phyloP scores from a whole-genome alignment of 1,139 yeast genomes.

The Lodderomyces oxycetoniae region DNA sequence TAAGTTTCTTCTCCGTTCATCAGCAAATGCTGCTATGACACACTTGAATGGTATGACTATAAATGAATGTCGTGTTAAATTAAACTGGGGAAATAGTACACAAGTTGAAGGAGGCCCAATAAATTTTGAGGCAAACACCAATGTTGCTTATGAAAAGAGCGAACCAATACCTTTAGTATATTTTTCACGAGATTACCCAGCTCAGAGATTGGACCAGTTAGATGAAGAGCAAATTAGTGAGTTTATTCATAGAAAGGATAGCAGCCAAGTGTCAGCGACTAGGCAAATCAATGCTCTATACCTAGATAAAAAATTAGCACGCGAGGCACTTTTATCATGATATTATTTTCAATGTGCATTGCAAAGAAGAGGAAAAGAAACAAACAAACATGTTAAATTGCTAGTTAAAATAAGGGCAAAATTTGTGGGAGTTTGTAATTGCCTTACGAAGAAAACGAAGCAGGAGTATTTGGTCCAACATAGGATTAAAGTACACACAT shows the following conservation, averaged over 20 bases:
- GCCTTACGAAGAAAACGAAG: too few species aligned
- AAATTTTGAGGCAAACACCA: constrained; percentile 10
- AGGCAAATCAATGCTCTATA: constrained; percentile 17
- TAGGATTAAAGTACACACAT: too few species aligned
- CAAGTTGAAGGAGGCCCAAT: constrained; percentile 6
- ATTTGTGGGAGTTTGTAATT: too few species aligned
- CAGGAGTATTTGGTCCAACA: too few species aligned
- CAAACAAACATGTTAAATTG: too few species aligned
- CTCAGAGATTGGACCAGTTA: constrained; percentile 19
- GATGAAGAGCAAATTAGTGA: constrained; percentile 12
- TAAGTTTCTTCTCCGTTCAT: constrained; percentile 26
- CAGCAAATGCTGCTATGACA: constrained; percentile 36
- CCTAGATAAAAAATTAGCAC: constrained; percentile 13
- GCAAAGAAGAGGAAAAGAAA: too few species aligned
- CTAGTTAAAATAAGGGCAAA: too few species aligned
- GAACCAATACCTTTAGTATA: constrained; percentile 19
- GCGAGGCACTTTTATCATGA: constrained; percentile 1
- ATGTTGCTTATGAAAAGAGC: constrained; percentile 14
- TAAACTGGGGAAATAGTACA: constrained; percentile 31
- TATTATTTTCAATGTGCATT: too few species aligned
- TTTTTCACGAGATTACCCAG: constrained; percentile 14
- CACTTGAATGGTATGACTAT: constrained; percentile 29
- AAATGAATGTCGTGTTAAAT: constrained; percentile 27
- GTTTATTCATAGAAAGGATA: constrained; percentile 15
- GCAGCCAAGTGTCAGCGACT: constrained; percentile 18